These are phyloP conservation scores for Pseudopithomyces chartarum DNA, from an alignment of 2,329 filamentous ascomycete genomes.

Conservation along the genomic window DNA sequence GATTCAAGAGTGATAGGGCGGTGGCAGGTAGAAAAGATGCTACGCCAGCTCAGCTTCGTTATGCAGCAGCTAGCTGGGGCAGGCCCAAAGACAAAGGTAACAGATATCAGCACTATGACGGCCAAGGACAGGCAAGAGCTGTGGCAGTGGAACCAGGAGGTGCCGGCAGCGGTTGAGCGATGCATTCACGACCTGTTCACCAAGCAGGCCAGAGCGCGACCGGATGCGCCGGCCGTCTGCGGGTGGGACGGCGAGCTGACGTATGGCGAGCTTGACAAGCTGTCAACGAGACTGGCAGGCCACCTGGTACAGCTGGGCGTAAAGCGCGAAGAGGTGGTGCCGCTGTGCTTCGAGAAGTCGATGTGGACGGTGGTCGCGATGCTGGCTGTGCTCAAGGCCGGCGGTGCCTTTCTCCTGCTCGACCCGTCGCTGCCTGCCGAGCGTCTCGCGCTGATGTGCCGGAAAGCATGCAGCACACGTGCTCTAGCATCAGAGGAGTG, in stretches of 20 bases:
- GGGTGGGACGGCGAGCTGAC: slow-evolving; percentile 14
- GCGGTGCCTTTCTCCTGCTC: slow-evolving; percentile 40
- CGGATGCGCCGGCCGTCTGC: slow-evolving; percentile 6
- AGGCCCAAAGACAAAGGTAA: too few species aligned
- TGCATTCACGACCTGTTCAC: slow-evolving; percentile 13
- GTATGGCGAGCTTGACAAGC: slow-evolving; percentile 14
- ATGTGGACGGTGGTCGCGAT: slow-evolving; percentile 38
- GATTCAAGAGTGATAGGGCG: too few species aligned
- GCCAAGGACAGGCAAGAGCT: too few species aligned
- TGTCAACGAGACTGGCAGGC: slow-evolving; percentile 2
- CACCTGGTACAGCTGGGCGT: slow-evolving; percentile 6
- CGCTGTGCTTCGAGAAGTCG: slow-evolving; percentile 25
- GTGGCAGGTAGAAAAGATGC: too few species aligned
- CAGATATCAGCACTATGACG: too few species aligned
- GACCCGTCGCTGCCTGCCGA: too few species aligned
- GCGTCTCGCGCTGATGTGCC: too few species aligned
- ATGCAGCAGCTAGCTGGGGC: too few species aligned
- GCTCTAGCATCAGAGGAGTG: not conserved
- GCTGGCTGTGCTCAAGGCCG: slow-evolving; percentile 48
- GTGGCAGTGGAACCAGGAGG: too few species aligned
- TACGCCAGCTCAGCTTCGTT: too few species aligned
- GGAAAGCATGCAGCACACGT: too few species aligned
- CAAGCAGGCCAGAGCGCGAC: not conserved
- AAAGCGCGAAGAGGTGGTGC: slow-evolving; percentile 1
- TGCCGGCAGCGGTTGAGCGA: too few species aligned